phyloP scores from a whole-genome alignment of 345 rosid species.

The Arabis hirsuta region DNA sequence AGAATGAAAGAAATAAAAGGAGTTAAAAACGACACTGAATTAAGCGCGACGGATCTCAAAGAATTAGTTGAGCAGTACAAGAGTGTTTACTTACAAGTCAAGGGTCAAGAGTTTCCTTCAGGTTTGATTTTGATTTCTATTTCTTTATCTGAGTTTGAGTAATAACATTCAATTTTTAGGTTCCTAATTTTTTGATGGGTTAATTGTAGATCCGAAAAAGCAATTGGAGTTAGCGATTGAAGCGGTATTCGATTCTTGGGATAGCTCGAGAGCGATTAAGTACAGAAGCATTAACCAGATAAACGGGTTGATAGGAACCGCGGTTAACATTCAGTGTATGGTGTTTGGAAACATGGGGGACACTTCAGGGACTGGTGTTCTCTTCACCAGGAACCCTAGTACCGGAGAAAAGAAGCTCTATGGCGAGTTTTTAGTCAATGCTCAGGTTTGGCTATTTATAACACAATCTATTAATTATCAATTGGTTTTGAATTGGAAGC shows the following conservation, averaged over 20 bases:
- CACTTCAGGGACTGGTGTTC: constrained; percentile 92
- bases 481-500: constrained; percentile 4
- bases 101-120: constrained; percentile 79
- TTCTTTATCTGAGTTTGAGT: background rate
- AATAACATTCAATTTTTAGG: background rate
- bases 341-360: constrained; percentile 97
- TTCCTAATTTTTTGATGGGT: background rate
- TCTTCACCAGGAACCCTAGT: constrained; percentile 94
- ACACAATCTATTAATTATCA: constrained; percentile 20
- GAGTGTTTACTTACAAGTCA: constrained; percentile 65
- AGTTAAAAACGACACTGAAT: constrained; percentile 68
- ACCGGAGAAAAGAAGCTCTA: constrained; percentile 89
- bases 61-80: constrained; percentile 85
- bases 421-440: constrained; percentile 91
- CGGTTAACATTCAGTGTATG: constrained; percentile 94
- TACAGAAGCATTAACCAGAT: constrained; percentile 90
- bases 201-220: constrained; percentile 65
- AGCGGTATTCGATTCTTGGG: constrained; percentile 97
- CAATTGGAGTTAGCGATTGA: constrained; percentile 69
- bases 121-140: constrained; percentile 46
- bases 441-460: constrained; percentile 60
- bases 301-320: constrained; percentile 85
- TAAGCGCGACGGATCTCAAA: constrained; percentile 77
- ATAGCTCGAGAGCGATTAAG: constrained; percentile 81
- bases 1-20: constrained; percentile 68